phyloP scores from a whole-genome alignment of 257 asterid species.

The Jasminum sambac region DNA sequence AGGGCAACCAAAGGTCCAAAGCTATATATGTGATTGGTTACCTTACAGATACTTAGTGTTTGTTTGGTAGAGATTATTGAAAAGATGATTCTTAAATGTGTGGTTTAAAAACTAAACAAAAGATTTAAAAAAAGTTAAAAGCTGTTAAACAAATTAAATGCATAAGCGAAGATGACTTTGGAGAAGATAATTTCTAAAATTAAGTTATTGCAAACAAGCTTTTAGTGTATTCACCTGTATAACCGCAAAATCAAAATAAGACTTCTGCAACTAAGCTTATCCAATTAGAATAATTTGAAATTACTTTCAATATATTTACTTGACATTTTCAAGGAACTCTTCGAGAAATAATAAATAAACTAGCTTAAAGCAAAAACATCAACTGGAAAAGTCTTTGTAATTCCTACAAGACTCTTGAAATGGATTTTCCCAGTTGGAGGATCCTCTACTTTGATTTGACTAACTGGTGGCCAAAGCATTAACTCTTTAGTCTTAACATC shows the following conservation, averaged over 20 bases:
- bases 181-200: too few relatives aligned
- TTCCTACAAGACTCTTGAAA: slow-evolving; percentile 45
- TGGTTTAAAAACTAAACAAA: too few relatives aligned
- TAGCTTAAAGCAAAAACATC: slow-evolving; percentile 44
- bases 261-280: not conserved
- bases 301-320: not conserved
- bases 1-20: too few relatives aligned
- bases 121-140: too few relatives aligned
- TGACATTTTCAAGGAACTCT: not conserved
- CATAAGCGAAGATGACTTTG: too few relatives aligned
- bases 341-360: not conserved
- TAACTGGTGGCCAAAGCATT: slow-evolving; percentile 45
- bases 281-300: not conserved
- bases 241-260: not conserved
- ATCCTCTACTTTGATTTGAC: slow-evolving; percentile 34
- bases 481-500: slow-evolving; percentile 47
- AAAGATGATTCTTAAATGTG: too few relatives aligned
- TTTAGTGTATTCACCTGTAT: not conserved
- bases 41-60: too few relatives aligned
- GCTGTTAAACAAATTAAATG: too few relatives aligned
- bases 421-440: slow-evolving; percentile 45
- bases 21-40: too few relatives aligned
- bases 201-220: too few relatives aligned
- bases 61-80: too few relatives aligned
- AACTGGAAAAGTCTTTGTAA: slow-evolving; percentile 40